Evolutionary conservation across 257 asterid genomes (phyloP).

Genomic region (Leptodermis oblonga): DNA sequence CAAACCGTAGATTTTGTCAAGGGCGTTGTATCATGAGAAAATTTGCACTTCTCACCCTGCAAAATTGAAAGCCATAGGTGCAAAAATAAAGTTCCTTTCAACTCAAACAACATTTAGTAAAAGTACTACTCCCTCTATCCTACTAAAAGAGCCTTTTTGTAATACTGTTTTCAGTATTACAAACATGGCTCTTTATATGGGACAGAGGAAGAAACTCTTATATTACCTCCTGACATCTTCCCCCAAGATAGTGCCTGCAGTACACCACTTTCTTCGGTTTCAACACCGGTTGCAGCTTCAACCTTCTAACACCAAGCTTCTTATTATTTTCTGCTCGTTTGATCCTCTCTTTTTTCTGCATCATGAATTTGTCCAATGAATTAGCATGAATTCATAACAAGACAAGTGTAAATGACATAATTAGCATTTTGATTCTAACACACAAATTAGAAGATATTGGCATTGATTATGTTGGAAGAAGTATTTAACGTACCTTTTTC

Average conservation of each 20-base stretch:
- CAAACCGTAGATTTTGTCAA: conserved; percentile 79
- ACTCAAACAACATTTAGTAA: conserved; percentile 10
- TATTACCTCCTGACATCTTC: conserved; percentile 89
- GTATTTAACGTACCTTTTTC: conserved; percentile 46
- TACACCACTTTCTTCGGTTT: conserved; percentile 51
- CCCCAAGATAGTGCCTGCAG: conserved; percentile 76
- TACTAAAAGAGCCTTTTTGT: no score
- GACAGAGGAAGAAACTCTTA: conserved; percentile 14
- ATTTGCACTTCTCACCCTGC: conserved; percentile 88
- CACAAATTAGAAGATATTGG: background rate
- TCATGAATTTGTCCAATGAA: conserved; percentile 19
- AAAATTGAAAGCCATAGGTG: conserved; percentile 14
- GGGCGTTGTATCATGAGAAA: conserved; percentile 89
- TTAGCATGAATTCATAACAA: conserved; percentile 14
- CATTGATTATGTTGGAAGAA: background rate
- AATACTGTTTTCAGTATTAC: no score
- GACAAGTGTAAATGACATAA: conserved; percentile 10
- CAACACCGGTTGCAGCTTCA: conserved; percentile 61
- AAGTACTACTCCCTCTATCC: no score
- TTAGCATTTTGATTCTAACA: background rate
- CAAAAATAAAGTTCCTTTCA: conserved; percentile 15
- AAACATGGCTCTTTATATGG: no score
- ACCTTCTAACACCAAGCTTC: conserved; percentile 67
- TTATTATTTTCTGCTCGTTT: conserved; percentile 76
- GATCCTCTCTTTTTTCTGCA: conserved; percentile 63